phyloP scores from a whole-genome alignment of 345 rosid genomes.

The Acer negundo region DNA sequence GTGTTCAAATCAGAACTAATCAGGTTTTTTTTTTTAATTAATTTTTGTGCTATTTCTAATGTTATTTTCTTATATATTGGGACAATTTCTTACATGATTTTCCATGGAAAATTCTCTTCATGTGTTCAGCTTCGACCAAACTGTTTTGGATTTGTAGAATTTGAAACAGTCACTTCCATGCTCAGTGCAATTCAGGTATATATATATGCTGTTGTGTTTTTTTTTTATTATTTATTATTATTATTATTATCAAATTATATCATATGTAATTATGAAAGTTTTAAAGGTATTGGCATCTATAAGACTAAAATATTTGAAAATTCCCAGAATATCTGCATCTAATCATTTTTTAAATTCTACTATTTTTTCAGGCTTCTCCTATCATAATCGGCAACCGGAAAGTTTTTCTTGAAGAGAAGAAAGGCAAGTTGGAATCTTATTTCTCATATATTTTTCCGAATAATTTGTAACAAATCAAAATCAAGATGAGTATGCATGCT shows the following conservation, averaged over 20 bases:
- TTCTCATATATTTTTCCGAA: background rate
- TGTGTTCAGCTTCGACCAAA: constrained; percentile 44
- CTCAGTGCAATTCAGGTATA: constrained; percentile 61
- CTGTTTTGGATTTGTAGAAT: constrained; percentile 86
- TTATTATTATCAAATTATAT: too few species aligned
- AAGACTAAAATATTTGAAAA: too few species aligned
- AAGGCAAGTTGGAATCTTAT: constrained; percentile 41
- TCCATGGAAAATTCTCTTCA: background rate
- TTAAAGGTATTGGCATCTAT: too few species aligned
- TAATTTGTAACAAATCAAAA: too few species aligned
- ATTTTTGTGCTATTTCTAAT: background rate
- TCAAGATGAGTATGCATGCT: background rate
- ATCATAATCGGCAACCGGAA: constrained; percentile 52
- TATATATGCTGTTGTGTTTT: background rate
- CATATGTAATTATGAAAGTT: too few species aligned
- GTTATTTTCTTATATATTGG: too few species aligned
- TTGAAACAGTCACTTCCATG: constrained; percentile 61
- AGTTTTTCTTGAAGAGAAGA: constrained; percentile 70
- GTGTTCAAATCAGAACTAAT: constrained; percentile 61
- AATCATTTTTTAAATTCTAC: background rate
- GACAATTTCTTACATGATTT: background rate
- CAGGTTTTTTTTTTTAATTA: constrained; percentile 34
- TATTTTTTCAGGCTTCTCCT: constrained; percentile 45
- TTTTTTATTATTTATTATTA: background rate
- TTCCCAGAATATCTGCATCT: background rate